Base-by-base conservation (phyloP, 805 yeast species). In the Wickerhamiella hasegawae region DNA sequence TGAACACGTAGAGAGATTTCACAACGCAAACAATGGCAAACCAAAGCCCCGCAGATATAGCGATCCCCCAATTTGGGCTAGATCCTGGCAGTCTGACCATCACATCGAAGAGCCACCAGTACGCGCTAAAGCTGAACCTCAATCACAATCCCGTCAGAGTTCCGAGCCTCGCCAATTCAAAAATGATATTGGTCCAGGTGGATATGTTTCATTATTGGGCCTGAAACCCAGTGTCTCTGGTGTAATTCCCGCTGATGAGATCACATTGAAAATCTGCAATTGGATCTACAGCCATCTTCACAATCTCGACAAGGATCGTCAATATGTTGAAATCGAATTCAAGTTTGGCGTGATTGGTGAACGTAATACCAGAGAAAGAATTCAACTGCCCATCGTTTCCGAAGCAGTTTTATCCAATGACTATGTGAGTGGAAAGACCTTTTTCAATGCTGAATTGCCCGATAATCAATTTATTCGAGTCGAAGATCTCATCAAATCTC, bases 261-360 rank as follows among this genome's bases (percentile, higher is more conserved):
- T 81, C 39, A 78, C 85, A 4, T 71, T 85, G 49, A 71, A 80
- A 23, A 72, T 85, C 5, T 78, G 90, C 17, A 82, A 77, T 46
- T 85, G 96, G 96, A 66, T 85, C 6, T 84, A 78, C 63, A 84
- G 92, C 15, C 76, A 80, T 42, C 63, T 83, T 32, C 65, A 66
- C 31, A 42, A 44, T 24, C 36, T 57, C 32, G 45, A 35, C 3
- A 45, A 44, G 4, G 42, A 43, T n/a, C 44, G 52, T 5, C 26
- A 40, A 12, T 39, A 44, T 26, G 38, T 53, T 4, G 80, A 80
- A 23, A 66, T 81, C 27, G 62, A 57, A 43, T 45, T 55, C 45
- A 57, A 57, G 37, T 34, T 57, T 10, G 62, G 62, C 19, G 31
- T 35, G 2, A 46, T 58, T 15, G 37, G 45, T 32, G 55, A 46